Conservation (phyloP, 192 early-diverging fungal species). For the Cladochytrium replicatum region DNA sequence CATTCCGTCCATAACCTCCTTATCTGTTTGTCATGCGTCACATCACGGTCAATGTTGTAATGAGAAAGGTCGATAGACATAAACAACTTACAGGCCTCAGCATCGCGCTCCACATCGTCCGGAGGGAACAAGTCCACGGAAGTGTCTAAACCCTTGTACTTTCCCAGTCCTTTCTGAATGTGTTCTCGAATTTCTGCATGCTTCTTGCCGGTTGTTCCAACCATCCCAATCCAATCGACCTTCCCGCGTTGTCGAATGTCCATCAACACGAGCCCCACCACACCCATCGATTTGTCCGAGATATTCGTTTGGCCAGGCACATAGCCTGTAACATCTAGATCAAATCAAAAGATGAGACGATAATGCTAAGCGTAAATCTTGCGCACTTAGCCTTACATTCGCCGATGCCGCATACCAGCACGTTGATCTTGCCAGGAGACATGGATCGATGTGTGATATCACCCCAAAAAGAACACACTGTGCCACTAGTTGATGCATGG, state of each 20-base stretch:
- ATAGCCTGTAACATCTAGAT: no score
- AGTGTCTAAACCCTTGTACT: slow-evolving; percentile 20
- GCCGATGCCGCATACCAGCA: no score
- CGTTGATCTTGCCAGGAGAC: no score
- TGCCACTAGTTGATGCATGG: no score
- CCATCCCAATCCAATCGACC: slow-evolving; percentile 24
- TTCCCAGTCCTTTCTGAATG: slow-evolving; percentile 15
- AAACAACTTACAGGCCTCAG: slow-evolving; percentile 26
- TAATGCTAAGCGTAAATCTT: no score
- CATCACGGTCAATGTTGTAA: no score
- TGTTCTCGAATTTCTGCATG: slow-evolving; percentile 26
- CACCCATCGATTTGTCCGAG: slow-evolving; percentile 31
- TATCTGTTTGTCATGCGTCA: no score
- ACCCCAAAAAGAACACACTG: no score
- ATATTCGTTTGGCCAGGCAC: slow-evolving; percentile 12
- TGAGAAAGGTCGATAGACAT: no score
- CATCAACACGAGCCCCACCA: slow-evolving; percentile 29
- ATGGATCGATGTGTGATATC: no score
- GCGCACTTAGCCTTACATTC: no score
- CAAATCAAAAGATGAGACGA: no score
- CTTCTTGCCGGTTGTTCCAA: slow-evolving; percentile 32
- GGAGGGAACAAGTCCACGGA: slow-evolving; percentile 17
- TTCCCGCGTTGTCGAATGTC: slow-evolving; percentile 25
- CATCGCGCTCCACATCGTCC: slow-evolving; percentile 27
- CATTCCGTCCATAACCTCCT: slow-evolving; percentile 27